Conservation (phyloP, 2,329 filamentous ascomycete species). For the Dactylellina drechsleri region DNA sequence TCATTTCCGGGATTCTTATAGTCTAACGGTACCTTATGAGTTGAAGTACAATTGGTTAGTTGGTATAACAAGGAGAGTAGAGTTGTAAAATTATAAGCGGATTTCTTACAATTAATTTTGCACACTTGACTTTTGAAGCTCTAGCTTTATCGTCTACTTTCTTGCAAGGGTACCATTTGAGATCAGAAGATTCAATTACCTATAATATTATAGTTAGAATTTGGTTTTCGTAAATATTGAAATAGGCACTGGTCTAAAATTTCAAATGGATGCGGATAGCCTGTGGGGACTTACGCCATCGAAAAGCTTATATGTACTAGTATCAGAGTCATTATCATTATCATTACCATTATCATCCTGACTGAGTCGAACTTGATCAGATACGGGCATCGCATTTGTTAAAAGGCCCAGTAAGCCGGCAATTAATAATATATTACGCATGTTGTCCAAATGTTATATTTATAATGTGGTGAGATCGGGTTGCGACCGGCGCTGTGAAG, state of each 20-base stretch:
- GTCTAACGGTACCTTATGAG: slow-evolving; percentile 65
- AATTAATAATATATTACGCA: too few relatives aligned
- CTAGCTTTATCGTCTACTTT: slow-evolving; percentile 56
- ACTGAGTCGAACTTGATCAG: too few relatives aligned
- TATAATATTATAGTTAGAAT: slow-evolving; percentile 45
- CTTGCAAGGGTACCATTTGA: slow-evolving; percentile 64
- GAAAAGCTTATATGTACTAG: slow-evolving; percentile 8
- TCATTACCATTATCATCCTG: too few relatives aligned
- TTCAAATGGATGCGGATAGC: not conserved
- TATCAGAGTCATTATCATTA: too few relatives aligned
- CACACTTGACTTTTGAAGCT: slow-evolving; percentile 18
- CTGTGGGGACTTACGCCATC: slow-evolving; percentile 24
- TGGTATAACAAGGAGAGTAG: not conserved
- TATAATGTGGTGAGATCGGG: too few relatives aligned
- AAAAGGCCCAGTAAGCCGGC: too few relatives aligned
- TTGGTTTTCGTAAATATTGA: too few relatives aligned
- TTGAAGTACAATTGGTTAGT: slow-evolving; percentile 37
- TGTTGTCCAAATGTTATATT: too few relatives aligned
- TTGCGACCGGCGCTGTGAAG: too few relatives aligned
- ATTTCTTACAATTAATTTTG: slow-evolving; percentile 26
- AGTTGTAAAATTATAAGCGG: not conserved
- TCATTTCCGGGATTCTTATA: slow-evolving; percentile 63
- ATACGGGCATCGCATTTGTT: too few relatives aligned
- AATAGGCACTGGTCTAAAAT: too few relatives aligned
- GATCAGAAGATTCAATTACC: slow-evolving; percentile 64